Base-by-base conservation (phyloP, 768 basidiomycete species). In the Mycena belliarum region DNA sequence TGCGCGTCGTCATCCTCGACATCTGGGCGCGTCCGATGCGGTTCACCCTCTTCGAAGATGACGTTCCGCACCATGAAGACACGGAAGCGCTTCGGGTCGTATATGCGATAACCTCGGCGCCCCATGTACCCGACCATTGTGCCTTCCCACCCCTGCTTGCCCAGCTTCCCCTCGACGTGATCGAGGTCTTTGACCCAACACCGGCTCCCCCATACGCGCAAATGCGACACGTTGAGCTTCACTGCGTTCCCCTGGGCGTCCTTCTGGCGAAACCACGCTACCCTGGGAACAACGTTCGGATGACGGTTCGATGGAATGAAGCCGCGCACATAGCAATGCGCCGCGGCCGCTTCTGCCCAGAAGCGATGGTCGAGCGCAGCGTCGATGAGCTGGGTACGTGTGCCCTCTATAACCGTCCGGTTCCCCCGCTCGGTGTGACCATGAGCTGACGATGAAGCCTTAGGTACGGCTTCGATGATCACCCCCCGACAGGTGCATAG, bases 321-420 rank as follows among this genome's bases (percentile, higher is more conserved):
- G 49, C 73, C 74, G 1, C 60, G 28, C 0, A 72, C 25, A 40
- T 72, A 70, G 20, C 52, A 60, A 3, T 59, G 64, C n/a, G 68
- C 51, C 0, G 33, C 11, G 4, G 65, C 12, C 41, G 51, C 38
- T 26, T 52, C 38, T 3, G 51, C 51, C 51, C 51, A 52, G 16
- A 41, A 52, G 12, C 38, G 8, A 5, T n/a, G 7, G 18, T 41
- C 51, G 26, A 52, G 21, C 14, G 21, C 38, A 5, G 21, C 15
- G 6, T 52, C 38, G n/a, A 52, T 26, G 3, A 52, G 11, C 51
- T 52, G 51, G 0, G 66, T 52, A 1, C 66, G 51, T 3, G 55
- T 50, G 1, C 57, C 47, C 32, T 72, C 66, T 3, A 65, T 45
- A 5, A 70, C 38, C 1, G 64, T 68, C 1, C 49, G 33, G 44